A percentile compares a stretch with the other conserved stretches of the same genome.
These are phyloP conservation scores for Clitocybe nebularis DNA, from an alignment of 1,284 basidiomycete species.

Conservation along the genomic window DNA sequence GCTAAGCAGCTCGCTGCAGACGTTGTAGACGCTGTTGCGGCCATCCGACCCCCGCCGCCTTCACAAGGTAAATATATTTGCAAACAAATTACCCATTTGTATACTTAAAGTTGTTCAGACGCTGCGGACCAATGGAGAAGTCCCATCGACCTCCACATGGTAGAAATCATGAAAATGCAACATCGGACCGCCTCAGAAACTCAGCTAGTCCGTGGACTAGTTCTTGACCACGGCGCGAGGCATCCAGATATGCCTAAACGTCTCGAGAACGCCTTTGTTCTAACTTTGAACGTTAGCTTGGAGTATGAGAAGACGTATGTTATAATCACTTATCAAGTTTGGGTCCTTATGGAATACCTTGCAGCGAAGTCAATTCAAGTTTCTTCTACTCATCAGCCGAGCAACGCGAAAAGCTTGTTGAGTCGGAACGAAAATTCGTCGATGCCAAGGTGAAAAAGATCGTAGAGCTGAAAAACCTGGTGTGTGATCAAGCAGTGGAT, in stretches of 20 bases:
- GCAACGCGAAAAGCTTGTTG: conserved; percentile 98
- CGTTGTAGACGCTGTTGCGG: conserved; percentile 93
- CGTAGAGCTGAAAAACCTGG: conserved; percentile 93
- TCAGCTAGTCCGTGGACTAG: conserved; percentile 92
- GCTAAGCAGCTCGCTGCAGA: conserved; percentile 90
- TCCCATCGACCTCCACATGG: conserved; percentile 98
- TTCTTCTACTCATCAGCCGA: conserved; percentile 99
- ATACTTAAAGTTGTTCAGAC: conserved; percentile 32
- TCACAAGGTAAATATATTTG: conserved; percentile 41
- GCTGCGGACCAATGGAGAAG: conserved; percentile 67
- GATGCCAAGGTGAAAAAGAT: conserved; percentile 97
- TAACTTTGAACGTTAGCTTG: conserved; percentile 96
- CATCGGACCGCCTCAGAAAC: conserved; percentile 98
- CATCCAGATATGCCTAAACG: conserved; percentile 99
- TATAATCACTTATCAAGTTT: conserved; percentile 5
- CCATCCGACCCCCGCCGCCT: conserved; percentile 76
- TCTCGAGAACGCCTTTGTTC: conserved; percentile 93
- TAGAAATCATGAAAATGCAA: conserved; percentile 99
- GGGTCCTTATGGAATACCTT: conserved; percentile 10
- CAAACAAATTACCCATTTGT: neutral
- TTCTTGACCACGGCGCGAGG: conserved; percentile 93
- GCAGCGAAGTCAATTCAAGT: conserved; percentile 96
- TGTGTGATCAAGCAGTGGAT: conserved; percentile 90
- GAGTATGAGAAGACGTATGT: conserved; percentile 99
- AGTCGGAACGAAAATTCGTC: conserved; percentile 92